phyloP scores from a whole-genome alignment of 1,284 basidiomycete species.

The Trametes versicolor region DNA sequence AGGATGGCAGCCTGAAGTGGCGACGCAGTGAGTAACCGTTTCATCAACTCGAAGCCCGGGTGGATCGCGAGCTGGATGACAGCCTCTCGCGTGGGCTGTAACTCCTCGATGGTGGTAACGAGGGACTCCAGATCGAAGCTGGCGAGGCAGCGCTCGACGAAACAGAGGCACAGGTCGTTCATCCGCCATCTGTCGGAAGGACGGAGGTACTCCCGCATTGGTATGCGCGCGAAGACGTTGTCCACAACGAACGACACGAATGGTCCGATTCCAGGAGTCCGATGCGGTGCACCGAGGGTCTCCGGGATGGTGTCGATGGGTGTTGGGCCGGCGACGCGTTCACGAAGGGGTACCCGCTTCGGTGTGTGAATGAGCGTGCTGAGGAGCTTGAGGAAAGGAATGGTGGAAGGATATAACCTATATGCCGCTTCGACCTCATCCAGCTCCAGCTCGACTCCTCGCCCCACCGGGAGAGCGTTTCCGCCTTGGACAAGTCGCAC shows the following conservation, averaged over 20 bases:
- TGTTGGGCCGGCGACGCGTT: slow-evolving; percentile 67
- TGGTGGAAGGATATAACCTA: slow-evolving; percentile 86
- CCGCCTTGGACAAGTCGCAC: slow-evolving; percentile 59
- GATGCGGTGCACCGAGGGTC: slow-evolving; percentile 76
- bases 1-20: slow-evolving; percentile 78
- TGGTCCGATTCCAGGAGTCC: slow-evolving; percentile 79
- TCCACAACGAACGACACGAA: slow-evolving; percentile 91
- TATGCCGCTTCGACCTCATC: slow-evolving; percentile 88
- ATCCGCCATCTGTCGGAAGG: slow-evolving; percentile 88
- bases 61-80: slow-evolving; percentile 72
- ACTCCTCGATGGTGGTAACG: slow-evolving; percentile 60
- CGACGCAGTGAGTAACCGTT: slow-evolving; percentile 79
- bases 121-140: slow-evolving; percentile 83
- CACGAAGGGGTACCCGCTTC: slow-evolving; percentile 69
- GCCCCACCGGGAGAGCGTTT: slow-evolving; percentile 59
- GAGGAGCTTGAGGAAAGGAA: slow-evolving; percentile 88
- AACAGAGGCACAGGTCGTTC: slow-evolving; percentile 86
- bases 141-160: slow-evolving; percentile 85
- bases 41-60: slow-evolving; percentile 90
- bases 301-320: slow-evolving; percentile 81
- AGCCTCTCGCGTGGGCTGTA: slow-evolving; percentile 58
- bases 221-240: slow-evolving; percentile 82
- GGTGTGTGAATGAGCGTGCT: slow-evolving; percentile 83
- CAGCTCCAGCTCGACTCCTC: slow-evolving; percentile 82
- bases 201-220: slow-evolving; percentile 77